Conservation (phyloP, 169 alveolate genomes). For the Sarcocystis neurona region DNA sequence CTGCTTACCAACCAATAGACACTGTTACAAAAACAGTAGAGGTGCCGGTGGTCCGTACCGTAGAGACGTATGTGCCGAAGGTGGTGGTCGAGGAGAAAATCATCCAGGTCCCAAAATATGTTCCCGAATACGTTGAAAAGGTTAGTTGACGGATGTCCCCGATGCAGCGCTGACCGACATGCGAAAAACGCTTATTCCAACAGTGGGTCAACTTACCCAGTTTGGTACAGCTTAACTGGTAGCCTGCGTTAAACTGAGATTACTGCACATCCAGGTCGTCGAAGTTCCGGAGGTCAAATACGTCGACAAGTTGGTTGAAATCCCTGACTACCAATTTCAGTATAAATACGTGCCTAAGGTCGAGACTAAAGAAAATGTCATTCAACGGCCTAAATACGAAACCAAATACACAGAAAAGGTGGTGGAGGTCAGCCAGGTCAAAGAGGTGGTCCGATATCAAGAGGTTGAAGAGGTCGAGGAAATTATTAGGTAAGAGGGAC, state of each 20-base stretch:
- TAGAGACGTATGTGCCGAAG: constrained; percentile 82
- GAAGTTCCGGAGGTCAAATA: constrained; percentile 83
- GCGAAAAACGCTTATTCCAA: background rate
- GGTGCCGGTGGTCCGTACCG: constrained; percentile 80
- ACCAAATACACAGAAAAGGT: constrained; percentile 80
- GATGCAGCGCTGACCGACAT: no score
- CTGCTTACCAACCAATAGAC: constrained; percentile 79
- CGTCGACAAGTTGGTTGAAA: constrained; percentile 82
- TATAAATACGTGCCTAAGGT: constrained; percentile 80
- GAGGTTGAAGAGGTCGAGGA: constrained; percentile 78
- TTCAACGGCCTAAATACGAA: constrained; percentile 76
- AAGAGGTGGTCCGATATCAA: constrained; percentile 76
- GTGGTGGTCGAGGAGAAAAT: constrained; percentile 79
- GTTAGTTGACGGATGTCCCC: constrained; percentile 40
- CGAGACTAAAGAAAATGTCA: constrained; percentile 80
- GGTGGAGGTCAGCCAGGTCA: constrained; percentile 78
- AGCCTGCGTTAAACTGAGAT: background rate
- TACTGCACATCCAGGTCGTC: constrained; percentile 68
- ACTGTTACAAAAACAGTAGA: constrained; percentile 76
- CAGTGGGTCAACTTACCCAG: background rate
- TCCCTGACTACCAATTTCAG: constrained; percentile 76
- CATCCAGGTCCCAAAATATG: constrained; percentile 80
- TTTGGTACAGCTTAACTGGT: background rate
- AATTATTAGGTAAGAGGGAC: constrained; percentile 70
- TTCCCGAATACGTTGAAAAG: constrained; percentile 80